Evolutionary conservation across 192 early-diverging fungal genomes (phyloP).

Genomic region (Neocallimastix lanati): DNA sequence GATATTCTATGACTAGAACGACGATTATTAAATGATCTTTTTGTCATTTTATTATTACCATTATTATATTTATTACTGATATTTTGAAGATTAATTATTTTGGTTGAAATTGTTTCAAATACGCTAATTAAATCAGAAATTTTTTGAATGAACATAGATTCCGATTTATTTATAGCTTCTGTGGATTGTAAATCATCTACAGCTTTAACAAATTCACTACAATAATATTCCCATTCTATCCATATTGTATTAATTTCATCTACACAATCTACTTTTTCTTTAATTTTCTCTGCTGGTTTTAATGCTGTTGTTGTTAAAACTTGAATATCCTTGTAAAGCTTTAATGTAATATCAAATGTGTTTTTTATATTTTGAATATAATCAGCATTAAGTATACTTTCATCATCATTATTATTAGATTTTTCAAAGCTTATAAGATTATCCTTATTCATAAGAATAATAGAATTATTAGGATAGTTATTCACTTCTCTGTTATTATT

Average conservation of each 20-base stretch:
- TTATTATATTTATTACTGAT: not conserved
- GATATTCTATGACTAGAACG: too few relatives aligned
- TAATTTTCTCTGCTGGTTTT: not conserved
- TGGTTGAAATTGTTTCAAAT: not conserved
- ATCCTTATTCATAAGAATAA: too few relatives aligned
- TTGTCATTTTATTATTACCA: too few relatives aligned
- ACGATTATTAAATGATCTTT: too few relatives aligned
- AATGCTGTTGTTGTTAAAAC: not conserved
- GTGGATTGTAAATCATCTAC: not conserved
- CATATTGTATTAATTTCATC: not conserved
- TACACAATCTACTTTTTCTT: not conserved
- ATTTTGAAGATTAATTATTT: not conserved
- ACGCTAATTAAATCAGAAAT: not conserved
- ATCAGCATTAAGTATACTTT: not conserved
- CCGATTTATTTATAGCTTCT: not conserved
- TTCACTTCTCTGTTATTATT: not conserved
- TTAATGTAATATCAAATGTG: not conserved
- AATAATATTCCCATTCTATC: not conserved
- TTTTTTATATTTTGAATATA: not conserved
- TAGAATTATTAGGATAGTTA: not conserved
- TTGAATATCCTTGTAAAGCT: not conserved
- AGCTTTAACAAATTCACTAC: not conserved
- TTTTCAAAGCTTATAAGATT: too few relatives aligned
- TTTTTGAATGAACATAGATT: not conserved
- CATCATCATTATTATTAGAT: too few relatives aligned